Evolutionary conservation across 1,284 basidiomycete species (phyloP).

Genomic region (Cystobasidium slooffiae): DNA sequence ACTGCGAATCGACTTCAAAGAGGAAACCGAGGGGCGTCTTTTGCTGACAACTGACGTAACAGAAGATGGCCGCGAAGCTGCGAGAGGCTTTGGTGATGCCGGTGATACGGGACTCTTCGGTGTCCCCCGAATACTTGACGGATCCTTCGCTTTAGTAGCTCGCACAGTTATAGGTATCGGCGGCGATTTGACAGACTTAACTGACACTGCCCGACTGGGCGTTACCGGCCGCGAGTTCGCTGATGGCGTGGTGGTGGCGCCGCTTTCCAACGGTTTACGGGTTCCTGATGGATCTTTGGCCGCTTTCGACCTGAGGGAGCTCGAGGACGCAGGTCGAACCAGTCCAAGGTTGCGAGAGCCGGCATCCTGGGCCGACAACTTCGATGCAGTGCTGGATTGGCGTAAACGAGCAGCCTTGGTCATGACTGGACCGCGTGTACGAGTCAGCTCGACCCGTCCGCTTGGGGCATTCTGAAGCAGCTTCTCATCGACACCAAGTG

Average conservation of each 20-base stretch:
- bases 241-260: constrained; percentile 5
- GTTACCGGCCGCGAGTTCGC: neutral
- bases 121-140: neutral
- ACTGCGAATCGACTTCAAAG: neutral
- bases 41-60: constrained; percentile 41
- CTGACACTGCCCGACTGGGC: too few relatives aligned
- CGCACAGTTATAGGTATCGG: too few relatives aligned
- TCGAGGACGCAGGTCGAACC: neutral
- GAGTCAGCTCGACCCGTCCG: neutral
- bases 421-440: neutral
- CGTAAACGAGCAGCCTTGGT: constrained; percentile 48
- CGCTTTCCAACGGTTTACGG: neutral
- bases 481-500: too few relatives aligned
- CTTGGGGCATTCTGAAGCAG: too few relatives aligned
- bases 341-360: neutral
- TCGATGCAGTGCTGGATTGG: constrained; percentile 40
- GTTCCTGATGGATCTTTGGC: neutral
- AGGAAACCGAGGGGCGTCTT: constrained; percentile 24
- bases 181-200: too few relatives aligned
- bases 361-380: constrained; percentile 6
- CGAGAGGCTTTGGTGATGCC: neutral
- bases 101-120: neutral
- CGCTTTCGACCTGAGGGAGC: neutral
- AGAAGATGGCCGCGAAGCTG: constrained; percentile 42
- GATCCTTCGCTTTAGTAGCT: neutral